Conservation (phyloP, 164 flowering plant species). For the Macadamia integrifolia region DNA sequence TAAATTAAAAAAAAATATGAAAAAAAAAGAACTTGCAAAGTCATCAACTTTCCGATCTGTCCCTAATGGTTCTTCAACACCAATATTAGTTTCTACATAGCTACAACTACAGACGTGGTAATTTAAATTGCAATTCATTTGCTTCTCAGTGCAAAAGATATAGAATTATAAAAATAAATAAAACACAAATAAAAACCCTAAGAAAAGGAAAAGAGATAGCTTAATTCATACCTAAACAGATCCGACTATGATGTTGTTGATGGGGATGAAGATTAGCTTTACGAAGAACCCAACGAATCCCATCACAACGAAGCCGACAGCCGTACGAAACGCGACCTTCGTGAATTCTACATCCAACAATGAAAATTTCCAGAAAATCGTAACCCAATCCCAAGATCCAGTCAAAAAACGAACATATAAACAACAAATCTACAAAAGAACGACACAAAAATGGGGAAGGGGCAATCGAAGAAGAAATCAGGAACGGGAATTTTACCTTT, state of each 20-base stretch:
- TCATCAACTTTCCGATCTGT: no score
- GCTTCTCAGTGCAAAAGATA: no score
- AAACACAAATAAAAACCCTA: no score
- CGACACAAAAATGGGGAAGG: background rate
- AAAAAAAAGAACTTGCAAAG: no score
- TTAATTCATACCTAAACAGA: constrained; percentile 35
- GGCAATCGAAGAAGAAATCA: no score
- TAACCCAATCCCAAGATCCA: background rate
- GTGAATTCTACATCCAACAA: constrained; percentile 41
- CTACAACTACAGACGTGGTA: no score
- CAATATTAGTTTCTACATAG: no score
- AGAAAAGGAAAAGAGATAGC: no score
- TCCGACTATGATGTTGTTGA: constrained; percentile 74
- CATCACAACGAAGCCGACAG: constrained; percentile 74
- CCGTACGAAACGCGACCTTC: constrained; percentile 67
- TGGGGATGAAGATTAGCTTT: constrained; percentile 71
- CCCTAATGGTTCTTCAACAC: no score
- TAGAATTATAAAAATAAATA: no score
- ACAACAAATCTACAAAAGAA: background rate
- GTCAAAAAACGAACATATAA: background rate
- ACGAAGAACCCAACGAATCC: constrained; percentile 78
- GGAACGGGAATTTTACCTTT: constrained; percentile 16
- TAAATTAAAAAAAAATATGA: no score
- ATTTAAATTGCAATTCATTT: no score
- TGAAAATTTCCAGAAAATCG: background rate